phyloP scores from a whole-genome alignment of 1,139 yeast species.

The Candida albicans region DNA sequence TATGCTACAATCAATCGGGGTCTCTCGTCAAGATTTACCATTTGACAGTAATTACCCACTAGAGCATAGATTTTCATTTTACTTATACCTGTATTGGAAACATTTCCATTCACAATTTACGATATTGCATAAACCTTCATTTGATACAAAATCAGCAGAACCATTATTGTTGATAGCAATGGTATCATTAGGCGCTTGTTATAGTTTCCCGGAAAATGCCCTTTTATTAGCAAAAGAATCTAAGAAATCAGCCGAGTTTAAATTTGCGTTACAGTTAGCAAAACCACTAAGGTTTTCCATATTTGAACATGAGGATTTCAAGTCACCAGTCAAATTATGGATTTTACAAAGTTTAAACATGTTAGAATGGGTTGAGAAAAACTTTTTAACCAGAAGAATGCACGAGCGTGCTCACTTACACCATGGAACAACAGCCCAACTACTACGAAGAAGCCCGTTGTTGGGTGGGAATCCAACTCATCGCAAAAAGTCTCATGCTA shows the following conservation, averaged over 20 bases:
- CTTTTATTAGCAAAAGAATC: slow-evolving; percentile 10
- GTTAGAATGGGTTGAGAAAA: slow-evolving; percentile 67
- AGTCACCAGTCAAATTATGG: slow-evolving; percentile 64
- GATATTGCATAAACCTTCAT: slow-evolving; percentile 62
- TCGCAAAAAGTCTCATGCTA: slow-evolving; percentile 18
- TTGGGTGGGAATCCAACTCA: slow-evolving; percentile 63
- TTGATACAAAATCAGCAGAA: slow-evolving; percentile 52
- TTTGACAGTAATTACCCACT: slow-evolving; percentile 19
- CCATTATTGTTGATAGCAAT: slow-evolving; percentile 56
- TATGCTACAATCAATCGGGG: slow-evolving; percentile 17
- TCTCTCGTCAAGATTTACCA: slow-evolving; percentile 16
- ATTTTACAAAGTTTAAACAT: slow-evolving; percentile 63
- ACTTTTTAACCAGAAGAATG: slow-evolving; percentile 53
- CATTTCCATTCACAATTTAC: slow-evolving; percentile 64
- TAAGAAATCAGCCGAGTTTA: slow-evolving; percentile 27
- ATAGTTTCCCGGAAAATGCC: slow-evolving; percentile 18
- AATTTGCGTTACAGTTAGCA: slow-evolving; percentile 44
- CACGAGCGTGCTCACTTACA: slow-evolving; percentile 79
- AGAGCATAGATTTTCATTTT: slow-evolving; percentile 31
- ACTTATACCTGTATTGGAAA: slow-evolving; percentile 49
- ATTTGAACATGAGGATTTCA: slow-evolving; percentile 59
- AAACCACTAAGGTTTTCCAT: slow-evolving; percentile 63
- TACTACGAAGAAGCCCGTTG: slow-evolving; percentile 71
- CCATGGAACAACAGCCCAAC: slow-evolving; percentile 74
- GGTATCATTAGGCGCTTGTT: slow-evolving; percentile 56